Base-by-base conservation (phyloP, 495 filamentous ascomycete species). In the Letharia lupina region DNA sequence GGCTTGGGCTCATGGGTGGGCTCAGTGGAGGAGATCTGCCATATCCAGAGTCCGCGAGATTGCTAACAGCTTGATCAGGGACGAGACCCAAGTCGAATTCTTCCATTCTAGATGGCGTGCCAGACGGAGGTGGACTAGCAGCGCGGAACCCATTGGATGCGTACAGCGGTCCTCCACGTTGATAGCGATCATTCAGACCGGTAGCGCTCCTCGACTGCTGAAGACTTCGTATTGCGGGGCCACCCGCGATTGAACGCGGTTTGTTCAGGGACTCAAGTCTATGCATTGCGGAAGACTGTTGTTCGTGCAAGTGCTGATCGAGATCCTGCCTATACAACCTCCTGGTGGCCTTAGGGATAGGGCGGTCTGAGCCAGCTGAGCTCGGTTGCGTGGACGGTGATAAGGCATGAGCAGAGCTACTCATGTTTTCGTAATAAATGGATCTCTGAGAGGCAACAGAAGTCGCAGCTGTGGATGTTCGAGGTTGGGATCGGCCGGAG, bases 391-490 rank as follows among this genome's bases (percentile, higher is more conserved):
- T 78, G 65, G 83, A 80, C 23, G 48, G 48, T 61, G 82, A 83
- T 23, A 78, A 56, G 8, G 64, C 70, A n/a, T 77, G 73, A 13
- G 71, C 74, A 39, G 72, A 71, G 45, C 63, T 67, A 41, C 69
- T 71, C 39, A 63, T 64, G 35, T 57, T 59, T 60, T 69, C 59
- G 68, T 73, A 70, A 66, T 73, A 71, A 67, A 61, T 54, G 28
- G 86, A 78, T 16, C 79, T 80, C 63, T 91, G 86, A 18, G 93
- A 96, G n/a, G 88, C 86, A 63, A 96, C 80, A 0, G 94, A 98
- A 7, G 93, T 98, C 8, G 93, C 94, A 48, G 91, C 92, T 23
- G 94, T 96, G 2, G 94, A 97, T 18, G 83, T 86, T 16, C 90
- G 86, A 35, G 84, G 84, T 62, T 86, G 80, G 8, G 83, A 84